phyloP scores from a whole-genome alignment of 1,139 yeast species.

The Tardiomyces digboiensis region DNA sequence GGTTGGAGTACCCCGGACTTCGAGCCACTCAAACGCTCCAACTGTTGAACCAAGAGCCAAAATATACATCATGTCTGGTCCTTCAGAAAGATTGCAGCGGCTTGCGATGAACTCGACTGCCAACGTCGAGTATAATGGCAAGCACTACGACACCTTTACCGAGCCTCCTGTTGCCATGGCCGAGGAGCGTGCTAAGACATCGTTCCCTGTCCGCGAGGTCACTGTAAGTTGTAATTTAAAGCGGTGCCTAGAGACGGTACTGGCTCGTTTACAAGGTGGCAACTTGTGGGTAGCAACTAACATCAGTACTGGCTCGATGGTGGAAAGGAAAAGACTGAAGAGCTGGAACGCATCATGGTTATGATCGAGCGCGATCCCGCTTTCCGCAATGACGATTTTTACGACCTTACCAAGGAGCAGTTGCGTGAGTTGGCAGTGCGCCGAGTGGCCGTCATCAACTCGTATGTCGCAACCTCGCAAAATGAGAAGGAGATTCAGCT shows the following conservation, averaged over 20 bases:
- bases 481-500: constrained; percentile 27
- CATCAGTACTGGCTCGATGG: constrained; percentile 54
- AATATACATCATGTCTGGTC: neutral
- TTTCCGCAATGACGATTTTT: constrained; percentile 39
- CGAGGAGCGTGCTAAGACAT: constrained; percentile 39
- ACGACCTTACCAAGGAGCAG: constrained; percentile 42
- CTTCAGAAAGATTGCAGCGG: neutral
- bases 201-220: constrained; percentile 38
- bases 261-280: too few species aligned
- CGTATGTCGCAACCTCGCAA: constrained; percentile 36
- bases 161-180: constrained; percentile 31
- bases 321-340: constrained; percentile 35
- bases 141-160: constrained; percentile 23
- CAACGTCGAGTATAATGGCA: constrained; percentile 21
- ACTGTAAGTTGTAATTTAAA: too few species aligned
- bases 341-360: constrained; percentile 37
- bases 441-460: constrained; percentile 41
- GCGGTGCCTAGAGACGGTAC: too few species aligned
- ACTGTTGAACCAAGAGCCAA: neutral
- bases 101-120: constrained; percentile 15
- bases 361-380: constrained; percentile 48
- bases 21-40: too few species aligned
- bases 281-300: too few species aligned
- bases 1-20: neutral
- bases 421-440: constrained; percentile 44